Conservation (phyloP, 148 eudicot genomes). For the Oxyria digyna region DNA sequence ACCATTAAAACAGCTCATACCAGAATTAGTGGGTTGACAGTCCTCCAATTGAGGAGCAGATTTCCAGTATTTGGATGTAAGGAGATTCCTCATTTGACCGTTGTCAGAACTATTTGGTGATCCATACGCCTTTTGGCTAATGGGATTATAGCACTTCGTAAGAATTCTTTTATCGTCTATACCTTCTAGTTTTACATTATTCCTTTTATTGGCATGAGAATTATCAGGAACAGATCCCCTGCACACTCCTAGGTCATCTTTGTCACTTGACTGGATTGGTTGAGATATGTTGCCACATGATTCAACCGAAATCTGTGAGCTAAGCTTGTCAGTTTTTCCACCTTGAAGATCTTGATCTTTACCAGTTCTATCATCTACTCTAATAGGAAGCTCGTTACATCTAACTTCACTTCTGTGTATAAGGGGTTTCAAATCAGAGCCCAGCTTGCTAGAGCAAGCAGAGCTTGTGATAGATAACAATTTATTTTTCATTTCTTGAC, state of each 20-base stretch:
- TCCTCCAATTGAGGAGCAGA: conserved; percentile 62
- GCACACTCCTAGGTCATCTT: conserved; percentile 21
- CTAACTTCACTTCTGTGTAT: conserved; percentile 18
- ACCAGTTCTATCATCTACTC: conserved; percentile 24
- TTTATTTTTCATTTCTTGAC: conserved; percentile 22
- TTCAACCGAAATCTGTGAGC: conserved; percentile 21
- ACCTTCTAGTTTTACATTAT: conserved; percentile 21
- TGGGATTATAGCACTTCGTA: conserved; percentile 37
- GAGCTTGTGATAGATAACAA: conserved; percentile 33
- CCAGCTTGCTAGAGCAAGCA: conserved; percentile 30
- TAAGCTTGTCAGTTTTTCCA: conserved; percentile 27
- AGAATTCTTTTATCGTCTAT: conserved; percentile 85
- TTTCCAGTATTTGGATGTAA: conserved; percentile 69
- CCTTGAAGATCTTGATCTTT: conserved; percentile 23
- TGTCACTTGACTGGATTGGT: conserved; percentile 34
- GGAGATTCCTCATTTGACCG: conserved; percentile 46
- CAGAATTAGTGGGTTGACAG: conserved; percentile 34
- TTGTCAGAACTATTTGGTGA: conserved; percentile 35
- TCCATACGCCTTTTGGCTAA: conserved; percentile 44
- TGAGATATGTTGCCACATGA: conserved; percentile 29
- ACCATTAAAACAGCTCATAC: conserved; percentile 29
- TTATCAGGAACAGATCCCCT: not conserved
- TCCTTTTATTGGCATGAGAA: not conserved
- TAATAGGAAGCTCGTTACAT: conserved; percentile 19
- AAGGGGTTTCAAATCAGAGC: conserved; percentile 26